Evolutionary conservation across 768 basidiomycete species (phyloP).

Genomic region (Lactifluus hygrophoroides): DNA sequence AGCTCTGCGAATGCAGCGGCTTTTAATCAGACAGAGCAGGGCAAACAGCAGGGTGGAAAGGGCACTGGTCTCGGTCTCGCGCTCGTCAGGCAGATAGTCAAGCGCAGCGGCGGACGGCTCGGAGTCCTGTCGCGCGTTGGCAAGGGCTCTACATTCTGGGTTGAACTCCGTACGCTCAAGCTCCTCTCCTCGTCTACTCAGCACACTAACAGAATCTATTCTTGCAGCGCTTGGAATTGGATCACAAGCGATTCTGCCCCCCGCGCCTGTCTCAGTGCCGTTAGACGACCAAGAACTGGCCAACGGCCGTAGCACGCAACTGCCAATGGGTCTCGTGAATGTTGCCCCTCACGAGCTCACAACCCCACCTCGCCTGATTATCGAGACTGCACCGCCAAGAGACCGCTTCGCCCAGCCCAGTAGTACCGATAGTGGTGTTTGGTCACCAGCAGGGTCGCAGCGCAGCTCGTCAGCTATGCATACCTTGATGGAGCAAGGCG

Average conservation of each 20-base stretch:
- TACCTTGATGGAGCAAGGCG: conserved; percentile 60
- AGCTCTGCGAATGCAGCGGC: conserved; percentile 47
- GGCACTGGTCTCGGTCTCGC: conserved; percentile 48
- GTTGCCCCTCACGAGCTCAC: background rate
- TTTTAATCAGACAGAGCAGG: conserved; percentile 73
- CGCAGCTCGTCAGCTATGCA: conserved; percentile 41
- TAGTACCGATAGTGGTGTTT: background rate
- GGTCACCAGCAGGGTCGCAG: background rate
- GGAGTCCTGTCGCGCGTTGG: conserved; percentile 37
- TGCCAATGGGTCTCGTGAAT: conserved; percentile 3
- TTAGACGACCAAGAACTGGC: background rate
- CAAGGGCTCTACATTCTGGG: conserved; percentile 84
- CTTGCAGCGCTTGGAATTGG: conserved; percentile 57
- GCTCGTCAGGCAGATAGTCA: conserved; percentile 45
- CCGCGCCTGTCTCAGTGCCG: conserved; percentile 23
- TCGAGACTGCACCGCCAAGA: background rate
- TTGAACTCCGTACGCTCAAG: conserved; percentile 51
- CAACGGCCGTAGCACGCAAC: background rate
- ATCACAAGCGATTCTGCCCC: conserved; percentile 34
- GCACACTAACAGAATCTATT: background rate
- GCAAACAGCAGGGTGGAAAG: conserved; percentile 55
- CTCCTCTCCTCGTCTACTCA: background rate
- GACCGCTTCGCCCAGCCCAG: background rate
- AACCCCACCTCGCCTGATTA: background rate
- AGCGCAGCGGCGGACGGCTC: conserved; percentile 40